Base-by-base conservation (phyloP, 1,139 yeast species). In the Debaryomycetaceae sp. region DNA sequence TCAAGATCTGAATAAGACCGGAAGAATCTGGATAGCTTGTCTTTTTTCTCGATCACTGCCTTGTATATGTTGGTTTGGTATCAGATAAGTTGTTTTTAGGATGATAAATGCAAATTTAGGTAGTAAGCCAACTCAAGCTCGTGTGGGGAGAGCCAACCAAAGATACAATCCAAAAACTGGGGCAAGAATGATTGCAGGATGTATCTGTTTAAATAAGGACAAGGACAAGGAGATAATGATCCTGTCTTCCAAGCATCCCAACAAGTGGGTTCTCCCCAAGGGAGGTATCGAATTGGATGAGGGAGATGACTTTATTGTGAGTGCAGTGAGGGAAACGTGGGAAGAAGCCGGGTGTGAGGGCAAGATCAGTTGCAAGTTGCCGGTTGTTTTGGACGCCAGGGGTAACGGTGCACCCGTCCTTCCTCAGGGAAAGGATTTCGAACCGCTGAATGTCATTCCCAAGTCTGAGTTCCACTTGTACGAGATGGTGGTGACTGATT, bases 281-380 rank as follows among this genome's bases (percentile, higher is more conserved):
- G 99, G 99, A 26, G 99, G 99, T 0, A 81, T 91, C 39, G 99
- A 92, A 60, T 57, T 61, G 33, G 98, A 92, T 59, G 98, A 92
- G 56, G 69, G 76, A 2, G 81, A 79, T 32, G 76, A 73, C 51
- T 70, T 48, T 41, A 61, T 62, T 13, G 62, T 64, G 7, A 67
- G 87, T 6, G 98, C 98, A 0, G 68, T 75, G 13, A 69, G 99
- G 43, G 98, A 92, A 59, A 87, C 96, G 0, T 92, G 98, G 98
- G 98, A 92, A 61, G 99, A 92, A 61, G 95, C 96, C 0, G 98
- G 98, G 0, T 87, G 85, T 22, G 76, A 76, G 33, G 96, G 96
- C 4, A 65, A 59, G 14, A 72, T 88, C 11, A 51, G 69, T 2
- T 51, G 55, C 35, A 71, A 70, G 44, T 63, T 91, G 34, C 95